Percentiles rank a stretch among this genome's conserved stretches.
Conservation (phyloP, 176 grass and related monocot species). For the Avena atlantica region DNA sequence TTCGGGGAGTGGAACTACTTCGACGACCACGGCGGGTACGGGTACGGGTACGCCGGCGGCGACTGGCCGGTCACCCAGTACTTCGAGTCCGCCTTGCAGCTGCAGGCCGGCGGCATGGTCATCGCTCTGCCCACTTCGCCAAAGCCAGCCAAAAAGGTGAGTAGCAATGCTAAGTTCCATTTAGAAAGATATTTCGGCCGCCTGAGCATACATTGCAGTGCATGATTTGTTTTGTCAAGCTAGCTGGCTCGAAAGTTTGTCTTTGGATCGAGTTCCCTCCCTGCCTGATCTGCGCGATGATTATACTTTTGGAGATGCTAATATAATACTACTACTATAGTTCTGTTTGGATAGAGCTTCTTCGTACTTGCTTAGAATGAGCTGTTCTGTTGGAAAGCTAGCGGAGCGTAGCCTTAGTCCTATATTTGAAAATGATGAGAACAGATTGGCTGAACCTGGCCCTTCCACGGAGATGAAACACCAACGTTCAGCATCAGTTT, state of each 20-base stretch:
- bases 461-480: background rate
- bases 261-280: background rate
- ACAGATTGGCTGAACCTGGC: background rate
- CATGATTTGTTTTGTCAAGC: background rate
- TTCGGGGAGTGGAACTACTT: slow-evolving; percentile 68
- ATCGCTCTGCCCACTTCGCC: slow-evolving; percentile 27
- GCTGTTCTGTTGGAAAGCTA: background rate
- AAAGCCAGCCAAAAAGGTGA: slow-evolving; percentile 46
- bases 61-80: slow-evolving; percentile 54
- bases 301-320: background rate
- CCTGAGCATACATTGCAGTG: background rate
- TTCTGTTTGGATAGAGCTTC: background rate
- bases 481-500: background rate
- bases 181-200: background rate
- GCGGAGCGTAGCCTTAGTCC: background rate
- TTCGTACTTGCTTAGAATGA: too few relatives aligned
- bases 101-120: slow-evolving; percentile 26
- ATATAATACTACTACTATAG: background rate
- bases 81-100: slow-evolving; percentile 47
- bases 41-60: slow-evolving; percentile 22
- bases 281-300: background rate
- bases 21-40: slow-evolving; percentile 36
- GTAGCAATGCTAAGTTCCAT: background rate
- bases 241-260: background rate
- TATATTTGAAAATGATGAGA: background rate